Percentiles rank a stretch among this genome's conserved stretches.
These are phyloP conservation scores for Aspergillus hiratsukae DNA, from an alignment of 2,329 filamentous ascomycete species.

Conservation along the genomic window DNA sequence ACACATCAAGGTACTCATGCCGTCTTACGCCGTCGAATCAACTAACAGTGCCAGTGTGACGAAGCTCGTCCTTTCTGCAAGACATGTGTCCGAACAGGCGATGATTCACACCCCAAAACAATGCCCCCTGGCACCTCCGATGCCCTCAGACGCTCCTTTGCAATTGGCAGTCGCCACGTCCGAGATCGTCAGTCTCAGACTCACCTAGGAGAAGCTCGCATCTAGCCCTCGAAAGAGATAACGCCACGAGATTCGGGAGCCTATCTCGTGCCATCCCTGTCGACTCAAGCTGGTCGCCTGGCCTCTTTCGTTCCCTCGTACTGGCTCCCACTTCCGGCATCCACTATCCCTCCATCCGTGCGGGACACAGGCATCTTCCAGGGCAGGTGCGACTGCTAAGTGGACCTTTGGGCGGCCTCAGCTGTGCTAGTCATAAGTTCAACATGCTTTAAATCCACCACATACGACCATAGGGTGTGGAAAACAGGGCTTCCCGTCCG, in stretches of 20 bases:
- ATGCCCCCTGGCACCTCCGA: constrained; percentile 19
- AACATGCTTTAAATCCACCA: too few relatives aligned
- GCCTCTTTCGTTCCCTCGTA: constrained; percentile 19
- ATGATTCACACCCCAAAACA: constrained; percentile 17
- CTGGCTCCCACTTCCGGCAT: constrained; percentile 21
- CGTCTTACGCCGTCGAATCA: not conserved
- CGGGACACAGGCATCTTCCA: constrained; percentile 21
- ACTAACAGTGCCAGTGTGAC: constrained; percentile 22
- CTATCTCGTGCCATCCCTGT: constrained; percentile 18
- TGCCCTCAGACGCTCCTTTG: constrained; percentile 12
- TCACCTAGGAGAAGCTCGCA: constrained; percentile 17
- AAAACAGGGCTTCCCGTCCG: too few relatives aligned
- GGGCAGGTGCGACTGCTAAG: constrained; percentile 27
- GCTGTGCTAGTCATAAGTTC: too few relatives aligned
- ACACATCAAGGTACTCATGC: constrained; percentile 25
- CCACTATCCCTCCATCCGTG: constrained; percentile 22
- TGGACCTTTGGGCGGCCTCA: constrained; percentile 24
- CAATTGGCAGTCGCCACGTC: constrained; percentile 19
- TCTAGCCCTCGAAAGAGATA: not conserved
- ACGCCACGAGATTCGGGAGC: constrained; percentile 9
- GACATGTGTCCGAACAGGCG: constrained; percentile 23
- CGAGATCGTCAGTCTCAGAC: constrained; percentile 20
- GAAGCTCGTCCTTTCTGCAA: constrained; percentile 26
- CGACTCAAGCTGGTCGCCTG: constrained; percentile 21
- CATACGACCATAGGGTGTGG: too few relatives aligned